Percentiles rank a stretch among this genome's conserved stretches.
phyloP scores from a whole-genome alignment of 441 rosid species.

The Adansonia grandidieri region DNA sequence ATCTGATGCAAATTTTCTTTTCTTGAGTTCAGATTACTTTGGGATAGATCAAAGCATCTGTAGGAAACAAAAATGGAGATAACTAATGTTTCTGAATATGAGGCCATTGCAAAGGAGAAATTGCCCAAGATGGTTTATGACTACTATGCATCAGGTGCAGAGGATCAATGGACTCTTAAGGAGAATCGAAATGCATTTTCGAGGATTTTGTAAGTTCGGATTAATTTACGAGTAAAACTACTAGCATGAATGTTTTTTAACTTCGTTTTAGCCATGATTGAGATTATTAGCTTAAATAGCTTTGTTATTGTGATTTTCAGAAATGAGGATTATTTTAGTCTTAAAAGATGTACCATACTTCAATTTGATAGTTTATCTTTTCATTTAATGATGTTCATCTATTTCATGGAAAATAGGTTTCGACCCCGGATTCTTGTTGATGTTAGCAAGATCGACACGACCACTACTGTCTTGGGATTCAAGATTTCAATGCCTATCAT shows the following conservation, averaged over 20 bases:
- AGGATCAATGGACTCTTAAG: constrained; percentile 89
- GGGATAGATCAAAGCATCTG: neutral
- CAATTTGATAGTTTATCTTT: neutral
- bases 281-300: neutral
- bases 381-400: constrained; percentile 13
- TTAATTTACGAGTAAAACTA: neutral
- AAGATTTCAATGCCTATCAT: constrained; percentile 93
- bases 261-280: neutral
- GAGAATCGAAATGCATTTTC: constrained; percentile 89
- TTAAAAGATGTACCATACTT: neutral
- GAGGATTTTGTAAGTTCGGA: constrained; percentile 68
- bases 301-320: neutral
- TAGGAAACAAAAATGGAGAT: constrained; percentile 60
- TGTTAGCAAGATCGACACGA: constrained; percentile 79
- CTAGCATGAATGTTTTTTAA: no score
- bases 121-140: constrained; percentile 94
- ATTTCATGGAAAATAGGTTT: constrained; percentile 51
- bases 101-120: constrained; percentile 82
- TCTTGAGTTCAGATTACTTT: neutral
- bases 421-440: constrained; percentile 89
- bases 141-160: constrained; percentile 92
- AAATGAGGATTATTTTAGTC: neutral
- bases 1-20: neutral
- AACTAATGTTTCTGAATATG: constrained; percentile 79
- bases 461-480: constrained; percentile 78